phyloP scores from a whole-genome alignment of 331 rosid genomes.

The Rosa hybrid region DNA sequence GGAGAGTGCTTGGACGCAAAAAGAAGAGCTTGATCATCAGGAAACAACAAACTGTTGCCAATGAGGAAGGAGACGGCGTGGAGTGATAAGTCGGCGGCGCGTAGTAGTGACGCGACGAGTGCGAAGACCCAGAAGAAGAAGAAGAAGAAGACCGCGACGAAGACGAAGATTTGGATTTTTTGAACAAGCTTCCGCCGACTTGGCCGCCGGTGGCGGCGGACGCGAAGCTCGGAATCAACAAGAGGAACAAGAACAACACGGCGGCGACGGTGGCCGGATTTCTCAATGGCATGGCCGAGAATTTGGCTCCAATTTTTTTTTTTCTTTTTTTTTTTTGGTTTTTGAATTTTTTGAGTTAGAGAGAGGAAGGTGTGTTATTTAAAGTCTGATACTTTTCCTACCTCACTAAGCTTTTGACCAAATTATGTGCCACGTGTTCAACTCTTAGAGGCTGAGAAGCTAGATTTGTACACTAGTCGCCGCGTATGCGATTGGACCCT shows the following conservation, averaged over 20 bases:
- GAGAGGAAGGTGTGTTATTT: background rate
- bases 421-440: background rate
- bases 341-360: background rate
- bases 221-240: background rate
- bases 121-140: background rate
- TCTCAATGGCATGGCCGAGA: background rate
- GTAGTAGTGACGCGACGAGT: background rate
- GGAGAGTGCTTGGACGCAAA: no score
- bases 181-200: background rate
- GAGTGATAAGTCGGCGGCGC: background rate
- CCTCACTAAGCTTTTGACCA: background rate
- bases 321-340: no score
- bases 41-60: no score
- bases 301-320: no score
- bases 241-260: background rate
- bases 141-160: background rate
- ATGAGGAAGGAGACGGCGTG: background rate
- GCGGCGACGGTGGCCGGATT: background rate
- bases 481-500: no score
- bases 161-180: background rate
- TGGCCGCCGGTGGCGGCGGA: background rate
- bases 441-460: no score
- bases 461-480: no score
- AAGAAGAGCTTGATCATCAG: no score
- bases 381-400: background rate